These are phyloP conservation scores for Didymosphaeria variabile DNA, from an alignment of 2,329 filamentous ascomycete species.

Conservation along the genomic window DNA sequence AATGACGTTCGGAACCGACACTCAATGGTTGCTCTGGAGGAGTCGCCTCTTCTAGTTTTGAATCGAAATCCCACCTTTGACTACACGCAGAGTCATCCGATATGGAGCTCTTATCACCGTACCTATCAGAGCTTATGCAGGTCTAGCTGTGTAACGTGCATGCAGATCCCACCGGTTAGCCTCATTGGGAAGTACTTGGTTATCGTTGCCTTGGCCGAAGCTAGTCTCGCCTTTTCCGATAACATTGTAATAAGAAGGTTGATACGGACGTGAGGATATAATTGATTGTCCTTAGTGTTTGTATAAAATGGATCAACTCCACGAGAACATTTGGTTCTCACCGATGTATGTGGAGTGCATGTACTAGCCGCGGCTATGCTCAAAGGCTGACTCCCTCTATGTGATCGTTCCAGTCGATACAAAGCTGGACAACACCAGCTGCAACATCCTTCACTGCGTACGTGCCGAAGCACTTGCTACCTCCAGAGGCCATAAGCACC, in stretches of 20 bases:
- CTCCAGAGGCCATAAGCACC: conserved; percentile 73
- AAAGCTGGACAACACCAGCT: conserved; percentile 1
- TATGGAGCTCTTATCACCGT: conserved; percentile 17
- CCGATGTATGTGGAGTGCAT: not conserved
- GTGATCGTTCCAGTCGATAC: not conserved
- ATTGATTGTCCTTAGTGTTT: not conserved
- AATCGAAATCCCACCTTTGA: conserved; percentile 28
- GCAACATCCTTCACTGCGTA: not conserved
- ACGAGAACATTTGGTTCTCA: not conserved
- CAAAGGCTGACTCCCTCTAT: conserved; percentile 1
- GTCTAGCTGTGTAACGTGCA: conserved; percentile 8
- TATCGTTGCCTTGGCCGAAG: not conserved
- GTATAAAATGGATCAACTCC: not conserved
- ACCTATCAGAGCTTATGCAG: conserved; percentile 20
- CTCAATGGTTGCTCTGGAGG: too few species aligned
- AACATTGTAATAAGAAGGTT: not conserved
- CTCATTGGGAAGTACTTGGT: conserved; percentile 11
- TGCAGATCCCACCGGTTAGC: conserved; percentile 17
- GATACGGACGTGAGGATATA: not conserved
- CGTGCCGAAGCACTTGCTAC: conserved; percentile 38
- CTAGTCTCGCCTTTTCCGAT: not conserved
- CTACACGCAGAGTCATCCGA: conserved; percentile 12
- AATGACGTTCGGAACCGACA: not conserved
- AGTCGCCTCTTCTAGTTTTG: conserved; percentile 1
- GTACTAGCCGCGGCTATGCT: not conserved